Percentiles rank a stretch among this genome's conserved stretches.
Evolutionary conservation across 176 grass and related monocot species (phyloP).

Genomic region (Pontederia crassipes): DNA sequence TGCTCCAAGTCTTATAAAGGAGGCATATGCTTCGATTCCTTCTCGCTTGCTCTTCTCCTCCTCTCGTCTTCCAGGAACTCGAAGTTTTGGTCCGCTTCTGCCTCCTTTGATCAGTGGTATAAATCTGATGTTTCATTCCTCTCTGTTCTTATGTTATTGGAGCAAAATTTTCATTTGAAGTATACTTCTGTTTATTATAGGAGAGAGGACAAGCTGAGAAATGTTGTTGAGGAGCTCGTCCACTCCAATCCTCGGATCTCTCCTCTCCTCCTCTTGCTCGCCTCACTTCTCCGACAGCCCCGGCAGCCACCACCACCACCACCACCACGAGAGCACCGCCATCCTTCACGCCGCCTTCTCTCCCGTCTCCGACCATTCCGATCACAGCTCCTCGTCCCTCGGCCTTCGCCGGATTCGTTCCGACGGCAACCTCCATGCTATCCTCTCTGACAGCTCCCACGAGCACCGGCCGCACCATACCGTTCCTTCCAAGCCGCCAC

Average conservation of each 20-base stretch:
- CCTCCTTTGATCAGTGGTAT: too few relatives aligned
- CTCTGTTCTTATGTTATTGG: too few relatives aligned
- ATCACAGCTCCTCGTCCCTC: slow-evolving; percentile 16
- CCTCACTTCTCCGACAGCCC: slow-evolving; percentile 40
- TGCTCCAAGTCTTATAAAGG: too few relatives aligned
- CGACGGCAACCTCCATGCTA: slow-evolving; percentile 44
- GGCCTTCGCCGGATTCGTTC: slow-evolving; percentile 49
- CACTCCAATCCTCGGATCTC: too few relatives aligned
- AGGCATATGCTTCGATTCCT: too few relatives aligned
- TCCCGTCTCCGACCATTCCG: slow-evolving; percentile 8
- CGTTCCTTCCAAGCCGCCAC: too few relatives aligned
- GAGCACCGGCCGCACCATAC: background rate
- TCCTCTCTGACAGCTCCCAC: slow-evolving; percentile 14
- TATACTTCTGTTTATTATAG: background rate
- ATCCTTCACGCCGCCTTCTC: slow-evolving; percentile 18
- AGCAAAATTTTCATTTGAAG: too few relatives aligned
- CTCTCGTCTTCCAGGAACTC: too few relatives aligned
- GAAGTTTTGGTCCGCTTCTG: too few relatives aligned
- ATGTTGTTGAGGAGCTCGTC: background rate
- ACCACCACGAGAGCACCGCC: slow-evolving; percentile 3
- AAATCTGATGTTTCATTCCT: too few relatives aligned
- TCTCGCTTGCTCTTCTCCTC: too few relatives aligned
- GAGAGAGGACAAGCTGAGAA: background rate
- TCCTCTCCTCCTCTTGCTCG: slow-evolving; percentile 26
- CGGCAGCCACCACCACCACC: slow-evolving; percentile 6